Evolutionary conservation across 1,139 yeast genomes (phyloP).

Genomic region (Saccharomyces pastorianus): DNA sequence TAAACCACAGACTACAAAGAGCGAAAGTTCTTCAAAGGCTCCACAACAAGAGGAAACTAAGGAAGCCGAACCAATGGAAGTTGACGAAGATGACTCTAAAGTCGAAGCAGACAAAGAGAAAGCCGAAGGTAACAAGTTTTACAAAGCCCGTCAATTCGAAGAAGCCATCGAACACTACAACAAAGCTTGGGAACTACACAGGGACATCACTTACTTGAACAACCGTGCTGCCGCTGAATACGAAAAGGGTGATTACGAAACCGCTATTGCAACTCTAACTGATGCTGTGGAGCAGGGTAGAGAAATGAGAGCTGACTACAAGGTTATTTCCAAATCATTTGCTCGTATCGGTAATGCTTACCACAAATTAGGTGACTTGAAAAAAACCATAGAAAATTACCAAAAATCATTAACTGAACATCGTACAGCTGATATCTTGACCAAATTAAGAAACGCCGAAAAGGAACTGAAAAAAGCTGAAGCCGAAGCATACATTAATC

Average conservation of each 20-base stretch:
- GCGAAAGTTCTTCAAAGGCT: conserved; percentile 16
- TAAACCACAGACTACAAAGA: conserved; percentile 7
- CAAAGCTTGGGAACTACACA: conserved; percentile 73
- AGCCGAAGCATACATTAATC: conserved; percentile 71
- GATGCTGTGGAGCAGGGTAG: conserved; percentile 85
- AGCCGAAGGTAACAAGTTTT: conserved; percentile 76
- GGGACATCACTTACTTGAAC: conserved; percentile 89
- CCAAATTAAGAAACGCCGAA: conserved; percentile 81
- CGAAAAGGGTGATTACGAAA: conserved; percentile 87
- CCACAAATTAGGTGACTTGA: conserved; percentile 64
- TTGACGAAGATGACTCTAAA: conserved; percentile 34
- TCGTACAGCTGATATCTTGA: conserved; percentile 89
- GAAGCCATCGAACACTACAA: conserved; percentile 84
- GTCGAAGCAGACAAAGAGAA: conserved; percentile 70
- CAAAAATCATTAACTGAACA: conserved; percentile 94
- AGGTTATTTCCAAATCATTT: conserved; percentile 82
- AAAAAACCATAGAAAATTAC: conserved; percentile 66
- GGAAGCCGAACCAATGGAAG: conserved; percentile 33
- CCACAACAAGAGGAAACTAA: conserved; percentile 28
- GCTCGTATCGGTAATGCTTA: conserved; percentile 84
- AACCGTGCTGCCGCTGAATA: conserved; percentile 97
- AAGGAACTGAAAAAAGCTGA: conserved; percentile 75
- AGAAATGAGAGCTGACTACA: conserved; percentile 85
- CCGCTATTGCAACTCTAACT: conserved; percentile 73
- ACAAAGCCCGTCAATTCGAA: conserved; percentile 83